These are phyloP conservation scores for Trichoderma afroharzianum DNA, from an alignment of 2,329 filamentous ascomycete species.

Conservation along the genomic window DNA sequence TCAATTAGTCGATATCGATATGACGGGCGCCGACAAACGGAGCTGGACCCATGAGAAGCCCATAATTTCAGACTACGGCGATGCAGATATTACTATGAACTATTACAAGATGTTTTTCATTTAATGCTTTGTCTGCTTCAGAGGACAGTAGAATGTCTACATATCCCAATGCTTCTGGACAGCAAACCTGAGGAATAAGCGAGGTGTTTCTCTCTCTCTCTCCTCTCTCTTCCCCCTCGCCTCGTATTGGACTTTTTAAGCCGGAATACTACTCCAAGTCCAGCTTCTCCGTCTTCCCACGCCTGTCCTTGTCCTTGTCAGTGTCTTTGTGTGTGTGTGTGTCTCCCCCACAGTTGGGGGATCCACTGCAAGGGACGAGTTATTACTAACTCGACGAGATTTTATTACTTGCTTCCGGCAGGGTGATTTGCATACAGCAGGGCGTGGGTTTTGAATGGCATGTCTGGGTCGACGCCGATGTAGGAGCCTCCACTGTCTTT, in stretches of 20 bases:
- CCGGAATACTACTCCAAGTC: not conserved
- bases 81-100: not conserved
- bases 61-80: not conserved
- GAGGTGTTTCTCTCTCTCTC: not conserved
- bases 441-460: not conserved
- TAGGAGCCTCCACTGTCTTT: not conserved
- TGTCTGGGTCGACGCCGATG: not conserved
- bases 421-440: not conserved
- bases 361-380: not conserved
- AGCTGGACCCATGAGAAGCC: constrained; percentile 3
- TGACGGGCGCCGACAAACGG: constrained; percentile 7
- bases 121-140: not conserved
- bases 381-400: constrained; percentile 8
- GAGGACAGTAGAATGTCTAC: too few species aligned
- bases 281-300: not conserved
- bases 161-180: not conserved
- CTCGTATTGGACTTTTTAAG: not conserved
- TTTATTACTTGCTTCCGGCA: not conserved
- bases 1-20: constrained; percentile 1
- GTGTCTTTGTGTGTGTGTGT: not conserved
- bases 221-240: not conserved
- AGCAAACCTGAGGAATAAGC: not conserved
- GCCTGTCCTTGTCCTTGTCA: not conserved
- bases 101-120: not conserved
- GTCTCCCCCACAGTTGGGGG: not conserved